Percentiles rank a stretch among this genome's conserved stretches.
phyloP scores from a whole-genome alignment of 176 grass and related monocot species.

The Puccinellia tenuiflora region DNA sequence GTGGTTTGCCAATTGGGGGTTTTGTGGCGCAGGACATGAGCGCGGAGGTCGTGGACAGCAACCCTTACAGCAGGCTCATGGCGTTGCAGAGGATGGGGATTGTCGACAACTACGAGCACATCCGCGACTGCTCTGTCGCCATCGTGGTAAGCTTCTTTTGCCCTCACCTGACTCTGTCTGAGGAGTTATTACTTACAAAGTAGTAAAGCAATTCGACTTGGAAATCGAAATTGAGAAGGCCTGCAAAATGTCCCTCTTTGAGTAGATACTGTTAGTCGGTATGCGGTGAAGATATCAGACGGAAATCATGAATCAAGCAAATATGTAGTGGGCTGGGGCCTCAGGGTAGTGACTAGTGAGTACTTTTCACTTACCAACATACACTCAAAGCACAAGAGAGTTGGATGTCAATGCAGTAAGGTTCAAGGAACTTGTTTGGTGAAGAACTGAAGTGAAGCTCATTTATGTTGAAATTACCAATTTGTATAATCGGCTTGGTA shows the following conservation, averaged over 20 bases:
- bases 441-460: neutral
- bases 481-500: neutral
- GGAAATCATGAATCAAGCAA: neutral
- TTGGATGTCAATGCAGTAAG: neutral
- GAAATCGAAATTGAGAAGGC: neutral
- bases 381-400: neutral
- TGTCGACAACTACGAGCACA: conserved; percentile 81
- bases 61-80: conserved; percentile 92
- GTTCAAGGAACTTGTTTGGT: neutral
- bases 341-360: neutral
- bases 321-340: neutral
- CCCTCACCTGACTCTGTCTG: neutral
- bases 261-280: neutral
- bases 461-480: neutral
- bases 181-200: neutral
- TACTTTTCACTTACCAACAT: neutral
- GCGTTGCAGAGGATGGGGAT: conserved; percentile 96
- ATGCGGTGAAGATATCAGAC: neutral
- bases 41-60: conserved; percentile 84
- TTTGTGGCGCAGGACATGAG: conserved; percentile 73
- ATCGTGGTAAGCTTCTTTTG: conserved; percentile 57
- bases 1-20: neutral
- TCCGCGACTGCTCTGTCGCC: conserved; percentile 73
- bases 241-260: neutral
- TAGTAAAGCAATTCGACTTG: neutral